Evolutionary conservation across 192 early-diverging fungal genomes (phyloP).

Genomic region (Coemansia sp.): DNA sequence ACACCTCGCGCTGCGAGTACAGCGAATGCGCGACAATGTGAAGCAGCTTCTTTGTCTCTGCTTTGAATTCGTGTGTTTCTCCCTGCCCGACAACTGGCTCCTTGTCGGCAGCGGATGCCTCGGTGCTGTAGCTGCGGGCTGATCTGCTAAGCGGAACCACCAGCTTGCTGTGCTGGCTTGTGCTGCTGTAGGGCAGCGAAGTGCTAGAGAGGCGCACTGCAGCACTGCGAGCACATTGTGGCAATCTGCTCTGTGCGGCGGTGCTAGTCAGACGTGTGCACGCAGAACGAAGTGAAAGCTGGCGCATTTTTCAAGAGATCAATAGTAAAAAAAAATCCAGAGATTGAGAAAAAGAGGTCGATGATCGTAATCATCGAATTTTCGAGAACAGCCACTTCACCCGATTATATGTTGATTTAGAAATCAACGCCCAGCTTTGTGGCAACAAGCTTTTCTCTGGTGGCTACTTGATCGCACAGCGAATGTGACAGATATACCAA

Average conservation of each 20-base stretch:
- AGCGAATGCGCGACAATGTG: constrained; percentile 94
- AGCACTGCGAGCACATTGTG: background rate
- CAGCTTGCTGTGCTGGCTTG: background rate
- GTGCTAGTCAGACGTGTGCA: constrained; percentile 20
- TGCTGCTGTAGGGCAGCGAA: background rate
- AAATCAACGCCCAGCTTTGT: too few species aligned
- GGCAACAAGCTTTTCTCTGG: too few species aligned
- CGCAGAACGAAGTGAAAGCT: constrained; percentile 26
- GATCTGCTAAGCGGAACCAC: background rate
- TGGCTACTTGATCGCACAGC: too few species aligned
- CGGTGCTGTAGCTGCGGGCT: constrained; percentile 36
- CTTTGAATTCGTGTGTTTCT: constrained; percentile 75
- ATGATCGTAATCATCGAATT: constrained; percentile 7
- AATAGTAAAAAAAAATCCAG: background rate
- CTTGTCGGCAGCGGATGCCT: constrained; percentile 9
- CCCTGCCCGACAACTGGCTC: constrained; percentile 9
- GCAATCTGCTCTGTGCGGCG: background rate
- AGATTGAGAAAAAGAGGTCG: background rate
- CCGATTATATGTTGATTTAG: too few species aligned
- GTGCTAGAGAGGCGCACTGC: background rate
- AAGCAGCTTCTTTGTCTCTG: constrained; percentile 88
- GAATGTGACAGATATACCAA: too few species aligned
- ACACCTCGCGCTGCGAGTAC: constrained; percentile 95
- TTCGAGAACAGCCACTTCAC: background rate
- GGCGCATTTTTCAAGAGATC: constrained; percentile 25